These are phyloP conservation scores for Suillus sp. DNA, from an alignment of 768 basidiomycete species.

Conservation along the genomic window DNA sequence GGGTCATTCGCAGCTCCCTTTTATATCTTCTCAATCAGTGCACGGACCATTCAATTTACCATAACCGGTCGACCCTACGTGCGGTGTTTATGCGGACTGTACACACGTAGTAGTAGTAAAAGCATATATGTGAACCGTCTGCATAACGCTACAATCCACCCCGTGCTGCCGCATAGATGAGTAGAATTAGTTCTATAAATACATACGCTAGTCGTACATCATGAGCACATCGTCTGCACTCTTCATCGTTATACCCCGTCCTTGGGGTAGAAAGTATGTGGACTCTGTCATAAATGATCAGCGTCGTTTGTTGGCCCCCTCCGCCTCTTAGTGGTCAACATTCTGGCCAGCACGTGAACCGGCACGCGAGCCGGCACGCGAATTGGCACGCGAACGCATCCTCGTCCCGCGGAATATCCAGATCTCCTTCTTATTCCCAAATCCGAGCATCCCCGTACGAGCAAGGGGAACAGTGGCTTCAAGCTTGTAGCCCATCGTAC, in stretches of 20 bases:
- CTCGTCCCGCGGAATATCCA: constrained; percentile 61
- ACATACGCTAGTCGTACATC: constrained; percentile 5
- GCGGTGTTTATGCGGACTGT: too few relatives aligned
- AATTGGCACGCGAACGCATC: constrained; percentile 32
- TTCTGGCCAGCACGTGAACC: constrained; percentile 12
- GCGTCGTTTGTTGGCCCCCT: not conserved
- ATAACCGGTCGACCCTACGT: too few relatives aligned
- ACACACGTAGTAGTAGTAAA: too few relatives aligned
- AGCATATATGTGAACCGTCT: not conserved
- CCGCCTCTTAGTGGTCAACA: not conserved
- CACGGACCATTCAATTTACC: too few relatives aligned
- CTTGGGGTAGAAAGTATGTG: not conserved
- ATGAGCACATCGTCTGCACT: not conserved
- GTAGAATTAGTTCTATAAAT: constrained; percentile 7
- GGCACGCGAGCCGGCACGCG: constrained; percentile 27
- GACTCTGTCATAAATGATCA: not conserved
- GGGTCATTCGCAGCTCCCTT: too few relatives aligned
- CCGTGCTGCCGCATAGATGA: not conserved
- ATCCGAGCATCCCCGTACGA: constrained; percentile 36
- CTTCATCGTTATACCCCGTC: not conserved
- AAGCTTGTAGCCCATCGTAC: constrained; percentile 57
- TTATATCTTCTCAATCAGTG: too few relatives aligned
- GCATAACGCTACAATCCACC: not conserved
- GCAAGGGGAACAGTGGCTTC: constrained; percentile 69
- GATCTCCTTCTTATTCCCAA: constrained; percentile 53